Evolutionary conservation across 495 filamentous ascomycete genomes (phyloP), one percentile per base, ranked within the genome.

Genomic region (Podospora comata): DNA sequence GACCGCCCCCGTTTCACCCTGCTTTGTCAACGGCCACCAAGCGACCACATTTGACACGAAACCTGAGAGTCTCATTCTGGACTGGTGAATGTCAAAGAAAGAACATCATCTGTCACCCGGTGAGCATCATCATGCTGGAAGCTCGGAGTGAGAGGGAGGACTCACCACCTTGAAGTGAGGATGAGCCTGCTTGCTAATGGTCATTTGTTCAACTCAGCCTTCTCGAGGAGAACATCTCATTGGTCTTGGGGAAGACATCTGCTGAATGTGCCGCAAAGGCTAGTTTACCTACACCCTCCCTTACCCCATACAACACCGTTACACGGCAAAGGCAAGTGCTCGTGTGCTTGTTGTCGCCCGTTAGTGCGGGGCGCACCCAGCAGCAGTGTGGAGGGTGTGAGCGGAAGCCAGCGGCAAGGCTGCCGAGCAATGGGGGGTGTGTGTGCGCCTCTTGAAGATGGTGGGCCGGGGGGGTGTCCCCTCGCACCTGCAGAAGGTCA

Each of bases 201-300:
- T 71, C 69, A 71, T 48, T 64, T 55, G 69, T 62, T 39, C 48
- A n/a, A 48, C 69, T 68, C 69, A 71, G 69, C 65, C 66, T 34
- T 68, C 27, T 44, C 16, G 9, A 23, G 2, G 2, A 2, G 15
- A 39, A 16, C n/a, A 27, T 61, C 34, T 56, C 16, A 70, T 70
- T 70, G 68, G 68, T 34, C 23, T 64, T 19, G 26, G 26, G 11
- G 56, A 67, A 27, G 60, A 58, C 53, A 58, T 61, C 68, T 56
- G 53, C 15, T 28, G 13, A 53, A 28, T 27, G 34, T 39, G 27
- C n/a, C 44, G 63, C 63, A 65, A 26, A 23, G 32, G 60, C 53
- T 16, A 13, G 3, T 27, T 54, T 70, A 18, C 2, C 5, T 28
- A 30, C 60, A 67, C 68, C 54, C 67, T 54, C 39, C 9, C 60